Base-by-base conservation (phyloP, 1,139 yeast genomes). In the Kodamaea sp. region DNA sequence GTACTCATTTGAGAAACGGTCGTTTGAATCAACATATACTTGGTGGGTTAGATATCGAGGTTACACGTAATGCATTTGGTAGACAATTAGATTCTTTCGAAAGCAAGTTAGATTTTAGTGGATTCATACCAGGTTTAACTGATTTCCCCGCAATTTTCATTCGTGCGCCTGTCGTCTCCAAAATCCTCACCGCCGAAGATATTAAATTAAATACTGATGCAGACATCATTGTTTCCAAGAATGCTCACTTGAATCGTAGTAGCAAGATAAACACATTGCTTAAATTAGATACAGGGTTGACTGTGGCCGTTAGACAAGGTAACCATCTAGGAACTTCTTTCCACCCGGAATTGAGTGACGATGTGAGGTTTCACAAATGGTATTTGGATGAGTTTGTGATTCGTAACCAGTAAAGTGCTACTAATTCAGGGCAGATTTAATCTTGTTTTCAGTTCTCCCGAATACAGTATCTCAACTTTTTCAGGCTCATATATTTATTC, bases 281-380 rank as follows among this genome's bases (percentile, higher is more conserved):
- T 15, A n/a, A 35, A 35, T 8, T 22, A 34, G 24, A 32, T n/a
- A 29, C 15, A 6, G 68, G 73, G 1, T 55, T 73, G 39, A 72
- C 84, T 27, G 94, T 85, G 4, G 94, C 92, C 0, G 90, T 84
- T 3, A 68, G 77, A 52, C 90, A 85, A 56, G 86, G 84, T 1
- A 71, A 70, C 37, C 67, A 77, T 29, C 59, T 85, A 37, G 94
- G 90, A 2, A 85, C 92, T 0, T 79, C 89, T 2, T 86, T 86
- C 60, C 95, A 86, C 56, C 95, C 95, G 0, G 95, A 86, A 56
- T 67, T 86, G 29, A 66, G 84, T 1, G 58, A 57, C 8, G 88
- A 83, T 49, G 52, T 57, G 32, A 62, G 84, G 29, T 78, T 86
- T 53, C 95, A 86, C 57, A 70, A 75, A 51, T 86, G 89, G 87